A percentile compares a stretch with the other conserved stretches of the same genome.
Evolutionary conservation across 1,139 yeast genomes (phyloP).

Genomic region (Taphrina flavorubra): DNA sequence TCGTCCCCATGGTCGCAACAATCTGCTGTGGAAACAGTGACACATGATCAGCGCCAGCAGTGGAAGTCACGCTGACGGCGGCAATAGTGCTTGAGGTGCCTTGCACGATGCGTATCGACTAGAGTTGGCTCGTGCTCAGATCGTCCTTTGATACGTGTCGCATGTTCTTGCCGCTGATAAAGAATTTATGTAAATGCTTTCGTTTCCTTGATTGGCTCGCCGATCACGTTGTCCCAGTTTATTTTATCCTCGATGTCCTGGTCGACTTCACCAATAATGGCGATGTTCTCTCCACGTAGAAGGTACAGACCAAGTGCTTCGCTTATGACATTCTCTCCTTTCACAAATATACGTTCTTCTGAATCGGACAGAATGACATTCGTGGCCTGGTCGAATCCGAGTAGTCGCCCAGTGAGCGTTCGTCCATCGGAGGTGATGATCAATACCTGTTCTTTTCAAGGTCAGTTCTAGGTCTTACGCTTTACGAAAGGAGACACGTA

Average conservation of each 20-base stretch:
- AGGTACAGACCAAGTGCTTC: conserved; percentile 41
- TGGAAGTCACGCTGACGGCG: no score
- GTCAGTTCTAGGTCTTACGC: neutral
- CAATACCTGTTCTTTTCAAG: conserved; percentile 28
- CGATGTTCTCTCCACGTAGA: conserved; percentile 43
- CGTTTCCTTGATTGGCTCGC: conserved; percentile 41
- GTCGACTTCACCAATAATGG: conserved; percentile 41
- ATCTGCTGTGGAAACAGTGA: no score
- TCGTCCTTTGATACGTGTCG: no score
- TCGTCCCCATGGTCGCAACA: no score
- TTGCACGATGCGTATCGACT: no score
- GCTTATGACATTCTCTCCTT: conserved; percentile 39
- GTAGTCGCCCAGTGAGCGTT: conserved; percentile 35
- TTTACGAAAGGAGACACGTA: neutral
- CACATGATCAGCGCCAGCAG: no score
- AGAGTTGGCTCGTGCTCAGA: no score
- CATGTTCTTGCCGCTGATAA: no score
- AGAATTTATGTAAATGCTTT: conserved; percentile 20
- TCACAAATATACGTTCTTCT: conserved; percentile 37
- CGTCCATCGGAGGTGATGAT: conserved; percentile 43
- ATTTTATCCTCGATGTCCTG: conserved; percentile 35
- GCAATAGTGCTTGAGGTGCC: no score
- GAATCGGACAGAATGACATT: conserved; percentile 42
- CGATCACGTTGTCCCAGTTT: conserved; percentile 42
- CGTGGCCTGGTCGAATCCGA: conserved; percentile 42